These are phyloP conservation scores for Pistacia vera DNA, from an alignment of 345 rosid genomes.

Conservation along the genomic window DNA sequence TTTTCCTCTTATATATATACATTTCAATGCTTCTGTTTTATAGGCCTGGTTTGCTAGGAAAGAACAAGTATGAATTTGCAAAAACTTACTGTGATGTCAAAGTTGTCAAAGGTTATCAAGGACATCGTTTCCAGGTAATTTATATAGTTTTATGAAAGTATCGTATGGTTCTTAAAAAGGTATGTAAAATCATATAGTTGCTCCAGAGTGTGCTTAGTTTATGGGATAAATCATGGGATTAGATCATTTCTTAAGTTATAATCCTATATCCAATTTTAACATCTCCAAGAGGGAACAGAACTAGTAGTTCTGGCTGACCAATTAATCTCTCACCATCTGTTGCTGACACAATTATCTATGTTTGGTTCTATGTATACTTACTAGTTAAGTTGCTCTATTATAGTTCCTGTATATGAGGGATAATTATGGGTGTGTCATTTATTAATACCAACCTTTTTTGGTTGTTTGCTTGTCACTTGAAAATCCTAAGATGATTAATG, in stretches of 20 bases:
- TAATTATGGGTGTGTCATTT: neutral
- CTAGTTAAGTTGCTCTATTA: slow-evolving; percentile 19
- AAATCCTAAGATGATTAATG: slow-evolving; percentile 20
- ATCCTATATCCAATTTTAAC: neutral
- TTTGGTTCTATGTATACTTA: slow-evolving; percentile 4
- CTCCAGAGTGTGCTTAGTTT: neutral
- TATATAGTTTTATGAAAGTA: slow-evolving; percentile 17
- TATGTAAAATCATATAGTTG: neutral
- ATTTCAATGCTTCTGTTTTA: slow-evolving; percentile 27
- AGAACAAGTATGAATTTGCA: slow-evolving; percentile 83
- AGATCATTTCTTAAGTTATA: neutral
- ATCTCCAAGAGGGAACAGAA: too few species aligned
- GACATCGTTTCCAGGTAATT: slow-evolving; percentile 78
- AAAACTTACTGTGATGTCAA: slow-evolving; percentile 80
- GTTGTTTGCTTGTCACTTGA: slow-evolving; percentile 12
- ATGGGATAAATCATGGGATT: neutral
- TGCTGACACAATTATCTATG: neutral
- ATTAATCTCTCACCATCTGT: neutral
- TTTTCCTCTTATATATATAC: neutral
- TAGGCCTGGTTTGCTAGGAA: slow-evolving; percentile 98
- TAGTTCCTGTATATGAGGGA: neutral
- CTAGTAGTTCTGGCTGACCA: neutral
- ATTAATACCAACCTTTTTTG: neutral
- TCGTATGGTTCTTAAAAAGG: slow-evolving; percentile 4
- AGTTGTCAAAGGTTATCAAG: slow-evolving; percentile 48